Conservation (phyloP, 2,329 filamentous ascomycete genomes). For the Fusarium sp. region DNA sequence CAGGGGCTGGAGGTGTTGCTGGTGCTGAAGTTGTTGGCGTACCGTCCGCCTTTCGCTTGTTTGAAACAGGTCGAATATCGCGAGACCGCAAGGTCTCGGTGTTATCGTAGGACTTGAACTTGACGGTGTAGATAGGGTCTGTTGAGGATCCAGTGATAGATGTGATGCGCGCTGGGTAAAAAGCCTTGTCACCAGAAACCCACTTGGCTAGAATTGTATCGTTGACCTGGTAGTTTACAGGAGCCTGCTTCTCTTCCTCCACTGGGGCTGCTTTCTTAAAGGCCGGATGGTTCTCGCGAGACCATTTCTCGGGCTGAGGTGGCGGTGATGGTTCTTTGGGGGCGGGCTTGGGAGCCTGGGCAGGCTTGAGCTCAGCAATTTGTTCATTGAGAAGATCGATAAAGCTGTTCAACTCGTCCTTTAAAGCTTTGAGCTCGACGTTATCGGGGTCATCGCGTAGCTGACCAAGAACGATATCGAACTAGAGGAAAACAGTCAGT, state of each 20-base stretch:
- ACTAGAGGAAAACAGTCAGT: constrained; percentile 56
- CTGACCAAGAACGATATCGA: constrained; percentile 79
- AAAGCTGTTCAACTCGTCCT: constrained; percentile 82
- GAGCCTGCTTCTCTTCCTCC: constrained; percentile 61
- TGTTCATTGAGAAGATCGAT: constrained; percentile 81
- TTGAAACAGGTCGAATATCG: constrained; percentile 83
- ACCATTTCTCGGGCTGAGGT: constrained; percentile 76
- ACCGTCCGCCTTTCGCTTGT: constrained; percentile 88
- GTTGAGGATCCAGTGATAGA: constrained; percentile 92
- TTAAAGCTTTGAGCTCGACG: constrained; percentile 78
- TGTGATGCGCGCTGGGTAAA: constrained; percentile 92
- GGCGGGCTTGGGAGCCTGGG: constrained; percentile 56
- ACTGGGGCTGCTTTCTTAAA: constrained; percentile 64
- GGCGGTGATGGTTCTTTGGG: constrained; percentile 58
- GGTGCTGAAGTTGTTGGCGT: constrained; percentile 61
- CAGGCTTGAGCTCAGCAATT: constrained; percentile 78
- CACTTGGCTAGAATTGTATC: constrained; percentile 92
- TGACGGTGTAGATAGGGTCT: constrained; percentile 92
- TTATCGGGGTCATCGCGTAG: constrained; percentile 85
- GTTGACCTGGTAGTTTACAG: constrained; percentile 80
- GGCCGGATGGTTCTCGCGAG: constrained; percentile 81
- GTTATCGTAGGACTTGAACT: constrained; percentile 90
- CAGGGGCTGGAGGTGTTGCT: constrained; percentile 49
- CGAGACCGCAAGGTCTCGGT: constrained; percentile 83
- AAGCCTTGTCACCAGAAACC: constrained; percentile 86